Percentiles rank a stretch among this genome's conserved stretches.
Evolutionary conservation across 352 stramenopile genomes (phyloP).

Genomic region (Thalassiosira oceanica): DNA sequence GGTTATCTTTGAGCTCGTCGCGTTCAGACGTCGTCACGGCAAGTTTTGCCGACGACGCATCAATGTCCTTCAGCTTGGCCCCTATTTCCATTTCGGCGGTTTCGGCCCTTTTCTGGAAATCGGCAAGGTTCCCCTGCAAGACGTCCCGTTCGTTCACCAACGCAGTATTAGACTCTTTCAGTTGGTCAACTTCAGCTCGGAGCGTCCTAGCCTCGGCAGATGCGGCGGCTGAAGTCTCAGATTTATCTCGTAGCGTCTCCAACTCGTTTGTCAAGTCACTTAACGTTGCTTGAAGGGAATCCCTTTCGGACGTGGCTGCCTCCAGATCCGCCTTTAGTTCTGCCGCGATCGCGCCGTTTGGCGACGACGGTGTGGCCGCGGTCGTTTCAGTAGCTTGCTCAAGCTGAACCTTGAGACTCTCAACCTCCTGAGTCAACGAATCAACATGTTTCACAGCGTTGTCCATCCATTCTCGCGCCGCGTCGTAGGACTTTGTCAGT

Average conservation of each 20-base stretch:
- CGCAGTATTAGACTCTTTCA: slow-evolving; percentile 22
- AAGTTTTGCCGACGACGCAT: too few relatives aligned
- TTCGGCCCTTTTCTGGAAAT: slow-evolving; percentile 1
- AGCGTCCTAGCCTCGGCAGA: too few relatives aligned
- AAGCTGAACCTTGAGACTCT: slow-evolving; percentile 12
- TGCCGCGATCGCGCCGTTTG: too few relatives aligned
- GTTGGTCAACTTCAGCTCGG: slow-evolving; percentile 33
- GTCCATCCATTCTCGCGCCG: slow-evolving; percentile 73
- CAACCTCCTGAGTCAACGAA: slow-evolving; percentile 48
- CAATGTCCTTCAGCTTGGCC: too few relatives aligned
- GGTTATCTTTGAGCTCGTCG: slow-evolving; percentile 15
- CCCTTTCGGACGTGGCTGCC: not conserved
- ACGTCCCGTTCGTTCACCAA: slow-evolving; percentile 20
- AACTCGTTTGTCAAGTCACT: too few relatives aligned
- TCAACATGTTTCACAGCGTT: slow-evolving; percentile 67
- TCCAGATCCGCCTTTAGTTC: slow-evolving; percentile 6
- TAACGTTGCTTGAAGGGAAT: too few relatives aligned
- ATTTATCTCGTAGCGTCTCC: too few relatives aligned
- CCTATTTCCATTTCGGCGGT: too few relatives aligned
- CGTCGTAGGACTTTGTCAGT: slow-evolving; percentile 54
- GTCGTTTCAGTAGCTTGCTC: too few relatives aligned
- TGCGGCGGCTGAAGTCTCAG: too few relatives aligned
- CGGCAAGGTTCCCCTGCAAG: slow-evolving; percentile 26
- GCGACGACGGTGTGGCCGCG: too few relatives aligned
- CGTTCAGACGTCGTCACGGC: not conserved